Evolutionary conservation across 495 filamentous ascomycete species (phyloP).

Genomic region (Lophiotrema nucula): DNA sequence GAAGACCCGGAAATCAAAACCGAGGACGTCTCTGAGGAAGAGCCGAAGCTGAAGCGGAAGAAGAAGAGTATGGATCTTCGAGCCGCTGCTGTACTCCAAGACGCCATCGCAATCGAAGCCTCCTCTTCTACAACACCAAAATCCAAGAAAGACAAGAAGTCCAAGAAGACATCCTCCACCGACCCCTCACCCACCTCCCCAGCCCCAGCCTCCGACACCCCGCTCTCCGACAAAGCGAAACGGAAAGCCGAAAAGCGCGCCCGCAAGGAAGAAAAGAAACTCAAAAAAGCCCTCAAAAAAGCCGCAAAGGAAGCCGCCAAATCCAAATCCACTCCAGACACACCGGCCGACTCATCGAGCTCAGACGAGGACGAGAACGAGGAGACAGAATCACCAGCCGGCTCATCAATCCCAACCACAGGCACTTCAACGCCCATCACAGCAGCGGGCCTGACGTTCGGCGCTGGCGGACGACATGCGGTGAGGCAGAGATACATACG

Average conservation of each 20-base stretch:
- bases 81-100: slow-evolving; percentile 4
- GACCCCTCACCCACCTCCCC: not conserved
- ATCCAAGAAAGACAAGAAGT: slow-evolving; percentile 44
- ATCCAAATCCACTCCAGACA: not conserved
- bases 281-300: slow-evolving; percentile 45
- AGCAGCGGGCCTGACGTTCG: slow-evolving; percentile 37
- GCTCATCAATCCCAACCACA: slow-evolving; percentile 14
- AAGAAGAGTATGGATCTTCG: slow-evolving; percentile 41
- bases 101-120: slow-evolving; percentile 34
- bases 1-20: not conserved
- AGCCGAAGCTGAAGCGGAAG: slow-evolving; percentile 38
- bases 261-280: slow-evolving; percentile 32
- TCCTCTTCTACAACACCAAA: slow-evolving; percentile 51
- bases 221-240: slow-evolving; percentile 28
- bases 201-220: not conserved
- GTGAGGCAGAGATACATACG: slow-evolving; percentile 71
- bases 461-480: slow-evolving; percentile 52
- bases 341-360: not conserved
- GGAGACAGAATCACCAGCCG: slow-evolving; percentile 20
- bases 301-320: slow-evolving; percentile 22
- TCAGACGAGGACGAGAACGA: slow-evolving; percentile 29
- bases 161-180: slow-evolving; percentile 5
- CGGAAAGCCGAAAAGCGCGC: slow-evolving; percentile 35
- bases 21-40: not conserved
- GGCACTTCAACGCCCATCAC: slow-evolving; percentile 43